These are phyloP conservation scores for Drechslera avenae DNA, from an alignment of 2,329 filamentous ascomycete genomes.

Conservation along the genomic window DNA sequence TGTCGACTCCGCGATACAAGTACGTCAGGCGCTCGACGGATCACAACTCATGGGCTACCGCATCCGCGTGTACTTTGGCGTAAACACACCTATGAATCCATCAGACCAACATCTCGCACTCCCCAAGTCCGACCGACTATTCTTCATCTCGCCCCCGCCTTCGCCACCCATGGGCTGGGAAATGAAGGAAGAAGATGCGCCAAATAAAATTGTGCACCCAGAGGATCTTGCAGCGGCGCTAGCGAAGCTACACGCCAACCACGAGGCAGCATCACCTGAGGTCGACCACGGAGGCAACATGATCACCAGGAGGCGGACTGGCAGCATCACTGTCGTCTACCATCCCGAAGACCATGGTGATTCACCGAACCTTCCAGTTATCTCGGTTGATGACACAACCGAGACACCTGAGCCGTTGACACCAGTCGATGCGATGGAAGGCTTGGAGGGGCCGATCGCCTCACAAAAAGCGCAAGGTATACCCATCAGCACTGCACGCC, in stretches of 20 bases:
- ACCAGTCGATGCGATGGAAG: conserved; percentile 53
- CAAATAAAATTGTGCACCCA: conserved; percentile 69
- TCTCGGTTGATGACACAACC: conserved; percentile 67
- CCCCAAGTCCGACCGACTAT: conserved; percentile 65
- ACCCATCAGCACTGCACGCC: conserved; percentile 42
- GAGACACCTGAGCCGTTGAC: conserved; percentile 53
- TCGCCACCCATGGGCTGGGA: conserved; percentile 69
- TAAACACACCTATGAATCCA: conserved; percentile 47
- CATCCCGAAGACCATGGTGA: conserved; percentile 66
- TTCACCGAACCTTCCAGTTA: conserved; percentile 64
- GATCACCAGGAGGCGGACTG: conserved; percentile 44
- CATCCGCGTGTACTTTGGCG: conserved; percentile 48
- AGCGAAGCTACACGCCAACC: conserved; percentile 55
- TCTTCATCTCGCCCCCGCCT: conserved; percentile 70
- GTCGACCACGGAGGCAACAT: conserved; percentile 27
- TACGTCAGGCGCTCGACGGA: conserved; percentile 75
- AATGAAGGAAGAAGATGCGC: conserved; percentile 65
- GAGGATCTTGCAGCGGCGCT: conserved; percentile 65
- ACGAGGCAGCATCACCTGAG: conserved; percentile 33
- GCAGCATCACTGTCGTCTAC: conserved; percentile 67
- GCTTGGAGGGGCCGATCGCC: conserved; percentile 43
- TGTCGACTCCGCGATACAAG: conserved; percentile 69
- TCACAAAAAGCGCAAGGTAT: conserved; percentile 43
- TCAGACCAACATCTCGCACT: conserved; percentile 48
- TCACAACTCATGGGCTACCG: conserved; percentile 71